Evolutionary conservation across 441 rosid genomes (phyloP).

Genomic region (Corymbia citriodora): DNA sequence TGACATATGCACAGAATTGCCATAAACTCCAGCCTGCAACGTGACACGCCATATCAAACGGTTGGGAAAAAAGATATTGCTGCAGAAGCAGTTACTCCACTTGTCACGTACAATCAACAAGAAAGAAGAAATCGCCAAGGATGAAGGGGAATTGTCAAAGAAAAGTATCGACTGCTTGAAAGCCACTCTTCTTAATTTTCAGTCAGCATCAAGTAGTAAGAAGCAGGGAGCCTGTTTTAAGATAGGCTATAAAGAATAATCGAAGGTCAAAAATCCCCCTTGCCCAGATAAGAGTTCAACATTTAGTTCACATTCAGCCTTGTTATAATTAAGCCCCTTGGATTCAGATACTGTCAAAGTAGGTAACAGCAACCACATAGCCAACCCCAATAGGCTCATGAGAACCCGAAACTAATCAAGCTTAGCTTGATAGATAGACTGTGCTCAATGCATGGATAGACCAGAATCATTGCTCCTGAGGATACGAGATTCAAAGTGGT

Average conservation of each 20-base stretch:
- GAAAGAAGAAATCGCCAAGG: not conserved
- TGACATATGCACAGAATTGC: constrained; percentile 62
- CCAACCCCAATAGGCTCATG: not conserved
- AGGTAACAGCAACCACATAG: not conserved
- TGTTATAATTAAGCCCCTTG: not conserved
- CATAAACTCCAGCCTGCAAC: constrained; percentile 66
- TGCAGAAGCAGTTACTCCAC: not conserved
- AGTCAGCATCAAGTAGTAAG: not conserved
- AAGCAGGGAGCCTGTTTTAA: not conserved
- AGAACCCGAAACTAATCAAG: not conserved
- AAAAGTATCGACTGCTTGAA: not conserved
- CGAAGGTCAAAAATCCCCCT: not conserved
- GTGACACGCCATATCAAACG: not conserved
- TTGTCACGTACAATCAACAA: not conserved
- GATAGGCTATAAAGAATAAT: not conserved
- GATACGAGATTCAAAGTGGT: not conserved
- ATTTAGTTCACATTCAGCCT: not conserved
- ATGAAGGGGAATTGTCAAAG: not conserved
- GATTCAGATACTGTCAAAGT: not conserved
- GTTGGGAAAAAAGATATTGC: not conserved
- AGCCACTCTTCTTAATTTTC: not conserved
- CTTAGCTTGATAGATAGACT: not conserved
- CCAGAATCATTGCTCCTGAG: not conserved
- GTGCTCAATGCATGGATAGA: not conserved
- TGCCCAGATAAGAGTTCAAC: not conserved